Percentiles rank a stretch among this genome's conserved stretches.
Conservation (phyloP, 495 filamentous ascomycete genomes). For the Gamarada debralockiae region DNA sequence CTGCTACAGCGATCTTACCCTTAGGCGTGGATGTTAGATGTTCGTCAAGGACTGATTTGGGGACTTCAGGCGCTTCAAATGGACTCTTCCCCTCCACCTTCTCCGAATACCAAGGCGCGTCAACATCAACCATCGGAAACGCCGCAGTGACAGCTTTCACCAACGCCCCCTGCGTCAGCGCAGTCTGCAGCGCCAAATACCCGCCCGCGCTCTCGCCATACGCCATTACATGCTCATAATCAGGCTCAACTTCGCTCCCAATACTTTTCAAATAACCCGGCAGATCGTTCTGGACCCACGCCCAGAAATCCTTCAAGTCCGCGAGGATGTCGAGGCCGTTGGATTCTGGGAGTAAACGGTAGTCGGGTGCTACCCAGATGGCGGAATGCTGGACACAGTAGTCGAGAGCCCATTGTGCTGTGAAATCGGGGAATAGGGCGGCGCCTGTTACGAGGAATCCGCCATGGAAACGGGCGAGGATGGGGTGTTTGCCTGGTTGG, state of each 20-base stretch:
- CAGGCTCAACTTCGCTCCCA: slow-evolving; percentile 1
- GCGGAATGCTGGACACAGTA: slow-evolving; percentile 24
- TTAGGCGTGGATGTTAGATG: not conserved
- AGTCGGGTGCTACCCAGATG: slow-evolving; percentile 44
- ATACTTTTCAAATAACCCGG: not conserved
- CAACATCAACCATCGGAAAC: slow-evolving; percentile 17
- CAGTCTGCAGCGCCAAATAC: slow-evolving; percentile 32
- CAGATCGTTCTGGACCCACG: slow-evolving; percentile 35
- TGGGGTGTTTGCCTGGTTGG: not conserved
- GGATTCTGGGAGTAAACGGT: slow-evolving; percentile 49
- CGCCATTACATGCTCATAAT: slow-evolving; percentile 4
- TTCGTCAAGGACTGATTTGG: not conserved
- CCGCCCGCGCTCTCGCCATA: slow-evolving; percentile 29
- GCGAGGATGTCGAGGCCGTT: slow-evolving; percentile 42
- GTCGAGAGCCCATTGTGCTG: slow-evolving; percentile 10
- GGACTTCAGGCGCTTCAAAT: slow-evolving; percentile 5
- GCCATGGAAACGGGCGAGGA: slow-evolving; percentile 19
- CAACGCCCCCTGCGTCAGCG: slow-evolving; percentile 12
- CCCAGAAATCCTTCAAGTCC: slow-evolving; percentile 48
- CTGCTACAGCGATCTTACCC: slow-evolving; percentile 12
- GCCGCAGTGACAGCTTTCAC: slow-evolving; percentile 15
- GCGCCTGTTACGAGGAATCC: slow-evolving; percentile 15
- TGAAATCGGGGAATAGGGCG: slow-evolving; percentile 12
- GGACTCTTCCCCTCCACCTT: not conserved
- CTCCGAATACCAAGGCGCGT: slow-evolving; percentile 6